Percentiles rank a stretch among this genome's conserved stretches.
phyloP scores from a whole-genome alignment of 169 alveolate genomes.

The Plasmodium cynomolgi region DNA sequence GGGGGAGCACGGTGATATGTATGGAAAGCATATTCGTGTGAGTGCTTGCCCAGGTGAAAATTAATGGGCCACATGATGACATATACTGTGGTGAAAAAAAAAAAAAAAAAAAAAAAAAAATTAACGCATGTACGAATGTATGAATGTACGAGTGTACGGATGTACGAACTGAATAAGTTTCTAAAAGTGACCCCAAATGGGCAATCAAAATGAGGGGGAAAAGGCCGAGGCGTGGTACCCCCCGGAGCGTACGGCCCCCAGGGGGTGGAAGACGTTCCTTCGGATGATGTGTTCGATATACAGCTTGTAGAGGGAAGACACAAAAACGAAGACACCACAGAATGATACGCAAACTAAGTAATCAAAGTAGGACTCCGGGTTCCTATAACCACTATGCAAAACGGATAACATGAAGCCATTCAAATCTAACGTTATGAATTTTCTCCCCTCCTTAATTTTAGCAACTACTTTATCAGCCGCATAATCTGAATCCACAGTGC shows the following conservation, averaged over 20 bases:
- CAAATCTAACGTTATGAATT: constrained; percentile 42
- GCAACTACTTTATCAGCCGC: constrained; percentile 56
- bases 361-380: constrained; percentile 69
- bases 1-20: neutral
- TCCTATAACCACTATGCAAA: constrained; percentile 48
- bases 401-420: constrained; percentile 50
- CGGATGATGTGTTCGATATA: constrained; percentile 33
- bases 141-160: too few species aligned
- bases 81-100: neutral
- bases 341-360: constrained; percentile 42
- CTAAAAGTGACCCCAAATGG: neutral
- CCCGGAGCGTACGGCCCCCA: neutral
- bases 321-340: constrained; percentile 17
- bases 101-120: too few species aligned
- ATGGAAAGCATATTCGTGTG: neutral
- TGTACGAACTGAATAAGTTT: too few species aligned
- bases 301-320: constrained; percentile 42
- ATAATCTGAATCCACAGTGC: constrained; percentile 47
- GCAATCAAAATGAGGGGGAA: neutral
- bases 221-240: neutral
- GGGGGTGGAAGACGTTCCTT: neutral
- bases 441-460: constrained; percentile 32
- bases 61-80: neutral
- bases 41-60: neutral
- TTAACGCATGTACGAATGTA: neutral